Base-by-base conservation (phyloP, 2,329 filamentous ascomycete species). In the Botryotinia narcissicola region DNA sequence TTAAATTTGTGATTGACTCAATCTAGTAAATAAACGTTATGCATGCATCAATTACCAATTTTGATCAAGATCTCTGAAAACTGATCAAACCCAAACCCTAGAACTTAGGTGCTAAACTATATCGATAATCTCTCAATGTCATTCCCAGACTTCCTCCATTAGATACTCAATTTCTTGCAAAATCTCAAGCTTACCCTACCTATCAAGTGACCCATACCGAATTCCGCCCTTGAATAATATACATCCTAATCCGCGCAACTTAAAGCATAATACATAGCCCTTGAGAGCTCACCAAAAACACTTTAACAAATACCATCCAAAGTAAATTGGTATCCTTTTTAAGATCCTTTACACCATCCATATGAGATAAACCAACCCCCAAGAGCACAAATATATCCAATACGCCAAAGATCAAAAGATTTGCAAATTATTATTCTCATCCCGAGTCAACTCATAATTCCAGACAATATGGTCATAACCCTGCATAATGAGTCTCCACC, bases 401-500 rank as follows among this genome's bases (percentile, higher is more conserved):
- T 14, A 22, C 48, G 25, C 35, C 32, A 42, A n/a, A 66, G 25
- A 25, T 78, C 73, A 80, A 73, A 76, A 74, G 62, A 75, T 57
- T 62, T 70, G 71, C 73, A 83, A 77, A 46, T 74, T 76, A 69
- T 80, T 77, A 25, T 76, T 29, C 32, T 81, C 80, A 62, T 84
- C 81, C 40, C 86, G 83, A 62, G 82, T 84, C 71, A 94, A 81
- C 80, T 93, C 90, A 82, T 94, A 95, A 74, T 87, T 90, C 76
- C 93, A 79, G 42, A 95, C 86, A 2, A 88, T 87, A 78, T 93
- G 89, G 81, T 94, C 89, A 73, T 87, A 86, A 80, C 91, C 95
- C 80, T 93, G 90, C 81, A 95, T 82, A 80, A 95, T 87, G 73
- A 95, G 77, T 74, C 91, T 84, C 86, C 91, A 94, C 73, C 88